phyloP scores from a whole-genome alignment of 2,329 filamentous ascomycete species.

The Davidsoniella virescens region DNA sequence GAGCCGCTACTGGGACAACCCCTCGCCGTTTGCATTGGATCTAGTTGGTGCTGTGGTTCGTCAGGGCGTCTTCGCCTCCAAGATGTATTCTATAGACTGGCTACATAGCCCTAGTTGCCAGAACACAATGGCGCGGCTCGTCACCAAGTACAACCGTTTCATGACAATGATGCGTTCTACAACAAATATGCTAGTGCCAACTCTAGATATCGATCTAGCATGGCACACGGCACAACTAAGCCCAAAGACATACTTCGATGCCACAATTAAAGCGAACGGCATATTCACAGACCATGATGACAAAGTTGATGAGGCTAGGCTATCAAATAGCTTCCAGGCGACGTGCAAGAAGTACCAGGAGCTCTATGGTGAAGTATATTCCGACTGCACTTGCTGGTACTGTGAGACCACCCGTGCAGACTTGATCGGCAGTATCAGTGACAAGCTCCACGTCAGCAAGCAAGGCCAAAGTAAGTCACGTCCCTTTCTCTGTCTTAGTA shows the following conservation, averaged over 20 bases:
- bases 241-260: slow-evolving; percentile 44
- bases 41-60: slow-evolving; percentile 48
- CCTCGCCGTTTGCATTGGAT: slow-evolving; percentile 47
- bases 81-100: slow-evolving; percentile 65
- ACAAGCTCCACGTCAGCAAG: slow-evolving; percentile 28
- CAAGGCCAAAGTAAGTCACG: slow-evolving; percentile 25
- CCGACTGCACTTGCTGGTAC: slow-evolving; percentile 69
- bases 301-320: slow-evolving; percentile 53
- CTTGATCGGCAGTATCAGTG: slow-evolving; percentile 25
- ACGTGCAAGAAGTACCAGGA: slow-evolving; percentile 56
- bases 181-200: slow-evolving; percentile 43
- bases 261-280: slow-evolving; percentile 29
- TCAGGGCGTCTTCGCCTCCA: slow-evolving; percentile 49
- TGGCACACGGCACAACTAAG: slow-evolving; percentile 72
- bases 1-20: slow-evolving; percentile 53
- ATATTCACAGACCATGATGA: slow-evolving; percentile 70
- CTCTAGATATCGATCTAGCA: slow-evolving; percentile 56
- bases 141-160: slow-evolving; percentile 51
- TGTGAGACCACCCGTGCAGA: slow-evolving; percentile 42
- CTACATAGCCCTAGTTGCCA: slow-evolving; percentile 51
- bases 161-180: slow-evolving; percentile 38
- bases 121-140: slow-evolving; percentile 46
- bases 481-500: not conserved
- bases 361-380: slow-evolving; percentile 49
- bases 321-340: slow-evolving; percentile 53